Percentiles rank a stretch among this genome's conserved stretches.
These are phyloP conservation scores for Cyclotella baltica DNA, from an alignment of 108 stramenopile species.

Conservation along the genomic window DNA sequence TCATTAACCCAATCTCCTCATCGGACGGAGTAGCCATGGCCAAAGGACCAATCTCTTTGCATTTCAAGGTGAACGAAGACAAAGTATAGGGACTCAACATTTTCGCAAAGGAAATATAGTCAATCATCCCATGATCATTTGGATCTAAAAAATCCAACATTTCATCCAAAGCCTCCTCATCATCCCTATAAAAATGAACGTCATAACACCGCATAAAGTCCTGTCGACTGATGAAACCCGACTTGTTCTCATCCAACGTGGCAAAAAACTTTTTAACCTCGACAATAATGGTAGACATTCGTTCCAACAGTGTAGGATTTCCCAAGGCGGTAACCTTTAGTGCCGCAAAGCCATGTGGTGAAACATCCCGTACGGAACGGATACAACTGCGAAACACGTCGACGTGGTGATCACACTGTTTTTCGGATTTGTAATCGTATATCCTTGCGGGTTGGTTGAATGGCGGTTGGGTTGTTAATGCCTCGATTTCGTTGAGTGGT, in stretches of 20 bases:
- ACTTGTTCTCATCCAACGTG: slow-evolving; percentile 62
- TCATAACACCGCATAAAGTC: slow-evolving; percentile 65
- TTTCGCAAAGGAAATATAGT: slow-evolving; percentile 87
- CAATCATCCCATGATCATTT: slow-evolving; percentile 62
- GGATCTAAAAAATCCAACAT: slow-evolving; percentile 70
- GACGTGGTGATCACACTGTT: slow-evolving; percentile 81
- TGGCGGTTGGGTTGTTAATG: slow-evolving; percentile 28
- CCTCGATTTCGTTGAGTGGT: background rate
- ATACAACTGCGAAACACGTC: slow-evolving; percentile 84
- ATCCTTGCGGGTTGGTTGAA: slow-evolving; percentile 66
- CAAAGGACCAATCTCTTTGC: slow-evolving; percentile 76
- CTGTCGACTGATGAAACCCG: slow-evolving; percentile 66
- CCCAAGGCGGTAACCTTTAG: slow-evolving; percentile 96
- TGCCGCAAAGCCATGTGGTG: slow-evolving; percentile 87
- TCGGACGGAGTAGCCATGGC: slow-evolving; percentile 75
- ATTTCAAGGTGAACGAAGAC: slow-evolving; percentile 56
- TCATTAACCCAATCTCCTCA: slow-evolving; percentile 84
- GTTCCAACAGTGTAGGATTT: slow-evolving; percentile 87
- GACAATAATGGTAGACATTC: slow-evolving; percentile 81
- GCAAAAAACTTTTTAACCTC: slow-evolving; percentile 76
- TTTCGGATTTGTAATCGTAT: slow-evolving; percentile 87
- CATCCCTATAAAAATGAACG: slow-evolving; percentile 13
- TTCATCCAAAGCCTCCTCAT: slow-evolving; percentile 52
- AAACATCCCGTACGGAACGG: slow-evolving; percentile 74
- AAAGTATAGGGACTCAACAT: slow-evolving; percentile 64